phyloP scores from a whole-genome alignment of 164 flowering plant genomes.

The Vitis cinerea region DNA sequence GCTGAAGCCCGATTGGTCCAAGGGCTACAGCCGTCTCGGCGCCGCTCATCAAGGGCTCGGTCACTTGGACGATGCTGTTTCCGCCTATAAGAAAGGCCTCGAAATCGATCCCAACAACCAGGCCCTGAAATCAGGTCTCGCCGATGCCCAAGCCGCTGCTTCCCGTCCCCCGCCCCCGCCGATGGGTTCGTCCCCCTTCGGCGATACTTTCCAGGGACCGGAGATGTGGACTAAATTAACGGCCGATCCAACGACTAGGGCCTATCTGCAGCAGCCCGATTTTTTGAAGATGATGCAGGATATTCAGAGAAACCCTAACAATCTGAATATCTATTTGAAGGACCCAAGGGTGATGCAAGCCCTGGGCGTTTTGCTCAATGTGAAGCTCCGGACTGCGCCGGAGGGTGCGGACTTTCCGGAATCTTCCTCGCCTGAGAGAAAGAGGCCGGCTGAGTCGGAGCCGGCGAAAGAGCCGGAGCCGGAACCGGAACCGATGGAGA shows the following conservation, averaged over 20 bases:
- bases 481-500: conserved; percentile 50
- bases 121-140: conserved; percentile 68
- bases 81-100: conserved; percentile 76
- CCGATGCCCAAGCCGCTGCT: conserved; percentile 66
- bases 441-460: conserved; percentile 27
- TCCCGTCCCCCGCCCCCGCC: conserved; percentile 30
- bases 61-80: conserved; percentile 50
- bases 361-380: conserved; percentile 70
- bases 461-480: conserved; percentile 36
- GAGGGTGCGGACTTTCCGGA: conserved; percentile 55
- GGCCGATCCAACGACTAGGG: conserved; percentile 72
- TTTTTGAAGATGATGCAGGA: conserved; percentile 85
- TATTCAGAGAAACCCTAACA: conserved; percentile 81
- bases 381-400: conserved; percentile 44
- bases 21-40: conserved; percentile 90
- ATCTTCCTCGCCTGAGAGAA: conserved; percentile 21
- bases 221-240: conserved; percentile 93
- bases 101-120: conserved; percentile 84
- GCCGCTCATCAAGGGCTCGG: conserved; percentile 74
- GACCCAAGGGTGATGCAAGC: conserved; percentile 94
- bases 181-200: conserved; percentile 47
- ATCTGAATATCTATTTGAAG: conserved; percentile 63
- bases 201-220: conserved; percentile 73
- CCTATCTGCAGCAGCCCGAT: conserved; percentile 77
- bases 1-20: conserved; percentile 85